Evolutionary conservation across 1,139 yeast species (phyloP), one percentile per base, ranked within the genome.

Genomic region (Lodderomyces pseudojiufengensis): DNA sequence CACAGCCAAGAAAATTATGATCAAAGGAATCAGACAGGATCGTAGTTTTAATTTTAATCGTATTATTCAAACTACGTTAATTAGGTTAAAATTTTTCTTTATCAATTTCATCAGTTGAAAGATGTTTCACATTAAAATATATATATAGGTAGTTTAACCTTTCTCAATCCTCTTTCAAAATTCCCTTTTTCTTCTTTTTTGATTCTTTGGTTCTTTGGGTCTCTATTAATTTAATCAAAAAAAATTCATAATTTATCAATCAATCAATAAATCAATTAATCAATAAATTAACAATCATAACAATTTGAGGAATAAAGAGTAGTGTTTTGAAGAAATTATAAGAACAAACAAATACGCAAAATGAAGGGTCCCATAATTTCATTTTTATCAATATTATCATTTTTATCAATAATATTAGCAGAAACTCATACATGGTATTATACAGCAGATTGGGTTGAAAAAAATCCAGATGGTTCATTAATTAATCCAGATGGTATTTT

Each of bases 401-500:
- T 23, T 33, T 26, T 26, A 5, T 20, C 43, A 23, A 42, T 40
- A 31, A 50, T 49, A 20, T 35, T 40, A 15, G 77, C 75, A 20
- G 60, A 65, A 49, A 72, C 79, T 8, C 84, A 76, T 45, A 61
- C 62, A 22, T 72, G 70, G 59, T 59, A 68, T 52, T 81, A 62
- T 56, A 71, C 76, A 32, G 75, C 78, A 2, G 63, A 70, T 15
- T 79, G 80, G 65, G 73, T 77, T 11, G 51, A 54, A 24, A 80
- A 76, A 15, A 78, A 77, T 47, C 87, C 88, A n/a, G 90, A 82
- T 54, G 84, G 84, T 11, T 54, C 59, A 18, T 52, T 50, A 18
- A 7, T 18, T 18, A 18, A 18, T 18, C 87, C 88, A n/a, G 90
- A 82, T 54, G 84, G 84, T 11, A 54, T 59, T 18, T 52, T 51